phyloP scores from a whole-genome alignment of 140 eudicot species.

The Senecio squalidus region DNA sequence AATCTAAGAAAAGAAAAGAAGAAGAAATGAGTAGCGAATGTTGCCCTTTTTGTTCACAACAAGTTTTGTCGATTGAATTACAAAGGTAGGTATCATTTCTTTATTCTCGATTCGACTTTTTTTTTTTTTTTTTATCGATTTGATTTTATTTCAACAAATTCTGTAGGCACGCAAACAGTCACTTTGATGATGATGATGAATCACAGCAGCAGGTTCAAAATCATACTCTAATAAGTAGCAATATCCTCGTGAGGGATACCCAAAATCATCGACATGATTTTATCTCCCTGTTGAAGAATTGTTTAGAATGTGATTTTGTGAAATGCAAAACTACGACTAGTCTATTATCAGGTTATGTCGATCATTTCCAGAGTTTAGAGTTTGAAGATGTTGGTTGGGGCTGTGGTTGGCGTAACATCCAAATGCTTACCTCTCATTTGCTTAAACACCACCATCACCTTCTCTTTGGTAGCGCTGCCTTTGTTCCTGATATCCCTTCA shows the following conservation, averaged over 20 bases:
- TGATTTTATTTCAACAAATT: not conserved
- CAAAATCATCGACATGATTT: constrained; percentile 40
- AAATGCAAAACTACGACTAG: constrained; percentile 38
- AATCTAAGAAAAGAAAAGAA: too few species aligned
- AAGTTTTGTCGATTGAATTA: constrained; percentile 39
- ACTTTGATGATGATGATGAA: constrained; percentile 70
- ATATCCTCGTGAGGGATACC: constrained; percentile 20
- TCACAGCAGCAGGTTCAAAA: not conserved
- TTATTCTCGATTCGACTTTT: not conserved
- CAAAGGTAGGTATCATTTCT: constrained; percentile 32
- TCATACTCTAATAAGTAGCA: not conserved
- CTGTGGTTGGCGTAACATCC: constrained; percentile 98
- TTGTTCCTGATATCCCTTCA: constrained; percentile 73
- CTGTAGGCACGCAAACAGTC: constrained; percentile 75
- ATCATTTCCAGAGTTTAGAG: constrained; percentile 59
- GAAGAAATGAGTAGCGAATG: constrained; percentile 15
- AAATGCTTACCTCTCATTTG: constrained; percentile 82
- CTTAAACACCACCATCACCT: constrained; percentile 40
- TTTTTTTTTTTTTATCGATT: not conserved
- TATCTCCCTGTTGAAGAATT: constrained; percentile 43
- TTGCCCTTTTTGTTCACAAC: constrained; percentile 46
- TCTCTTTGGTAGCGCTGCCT: constrained; percentile 66
- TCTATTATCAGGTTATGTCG: constrained; percentile 62
- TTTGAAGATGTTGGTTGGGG: constrained; percentile 85
- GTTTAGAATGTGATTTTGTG: constrained; percentile 48